These are phyloP conservation scores for Ogataea ganodermae DNA, from an alignment of 805 yeast species.

Conservation along the genomic window DNA sequence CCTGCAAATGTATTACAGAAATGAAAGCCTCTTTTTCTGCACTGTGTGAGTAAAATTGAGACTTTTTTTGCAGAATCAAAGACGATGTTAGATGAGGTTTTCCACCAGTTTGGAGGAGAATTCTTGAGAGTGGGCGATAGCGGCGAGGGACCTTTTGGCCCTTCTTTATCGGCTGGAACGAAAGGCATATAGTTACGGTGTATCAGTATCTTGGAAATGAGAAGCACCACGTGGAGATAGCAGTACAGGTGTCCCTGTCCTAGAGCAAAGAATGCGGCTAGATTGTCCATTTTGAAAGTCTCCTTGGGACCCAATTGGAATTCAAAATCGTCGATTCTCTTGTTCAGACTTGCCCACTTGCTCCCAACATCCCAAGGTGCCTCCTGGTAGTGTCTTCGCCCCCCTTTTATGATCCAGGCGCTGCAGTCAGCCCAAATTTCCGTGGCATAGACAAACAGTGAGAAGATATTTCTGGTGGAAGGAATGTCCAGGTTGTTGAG, in stretches of 20 bases:
- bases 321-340: conserved; percentile 11
- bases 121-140: conserved; percentile 8
- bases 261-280: conserved; percentile 15
- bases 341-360: conserved; percentile 14
- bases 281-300: conserved; percentile 9
- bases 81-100: conserved; percentile 11
- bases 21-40: conserved; percentile 5
- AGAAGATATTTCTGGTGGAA: conserved; percentile 14
- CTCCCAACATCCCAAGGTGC: conserved; percentile 19
- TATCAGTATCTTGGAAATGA: conserved; percentile 12
- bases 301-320: conserved; percentile 18
- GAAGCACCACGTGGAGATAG: conserved; percentile 15
- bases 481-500: conserved; percentile 9
- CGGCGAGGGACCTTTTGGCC: conserved; percentile 20
- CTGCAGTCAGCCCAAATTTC: conserved; percentile 22
- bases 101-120: conserved; percentile 22
- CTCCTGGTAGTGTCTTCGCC: conserved; percentile 8
- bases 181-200: conserved; percentile 21
- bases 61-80: conserved; percentile 13
- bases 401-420: conserved; percentile 17
- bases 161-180: conserved; percentile 17
- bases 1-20: conserved; percentile 19
- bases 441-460: conserved; percentile 16
- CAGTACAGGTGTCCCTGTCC: conserved; percentile 18
- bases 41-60: conserved; percentile 12